Conservation (phyloP, 208 protist genomes). For the Porcisia hertigi region DNA sequence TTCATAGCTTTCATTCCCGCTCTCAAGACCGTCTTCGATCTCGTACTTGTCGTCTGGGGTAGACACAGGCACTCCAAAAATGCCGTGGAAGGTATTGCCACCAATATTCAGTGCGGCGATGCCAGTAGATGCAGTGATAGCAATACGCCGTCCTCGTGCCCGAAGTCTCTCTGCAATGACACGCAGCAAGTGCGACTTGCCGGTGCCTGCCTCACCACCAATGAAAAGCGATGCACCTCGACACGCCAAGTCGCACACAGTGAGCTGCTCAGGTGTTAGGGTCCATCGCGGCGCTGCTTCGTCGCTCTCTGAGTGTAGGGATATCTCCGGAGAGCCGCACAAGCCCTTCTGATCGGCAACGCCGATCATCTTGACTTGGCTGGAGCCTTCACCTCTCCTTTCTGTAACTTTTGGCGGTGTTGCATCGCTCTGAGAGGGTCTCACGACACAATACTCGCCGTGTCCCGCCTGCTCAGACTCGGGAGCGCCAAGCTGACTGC, state of each 20-base stretch:
- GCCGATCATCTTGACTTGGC: not conserved
- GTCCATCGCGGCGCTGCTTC: not conserved
- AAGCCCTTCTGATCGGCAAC: not conserved
- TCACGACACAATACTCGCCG: too few species aligned
- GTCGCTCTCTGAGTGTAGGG: not conserved
- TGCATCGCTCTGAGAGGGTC: not conserved
- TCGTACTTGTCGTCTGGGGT: not conserved
- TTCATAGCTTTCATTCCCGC: constrained; percentile 15
- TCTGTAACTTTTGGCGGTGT: not conserved
- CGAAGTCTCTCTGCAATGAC: constrained; percentile 59
- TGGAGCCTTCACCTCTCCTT: not conserved
- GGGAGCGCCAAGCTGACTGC: not conserved
- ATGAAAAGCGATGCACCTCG: constrained; percentile 78
- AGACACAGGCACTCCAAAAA: constrained; percentile 62
- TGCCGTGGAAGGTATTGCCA: constrained; percentile 88
- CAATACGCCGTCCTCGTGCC: constrained; percentile 23
- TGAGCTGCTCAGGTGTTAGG: constrained; percentile 21
- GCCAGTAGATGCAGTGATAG: constrained; percentile 85
- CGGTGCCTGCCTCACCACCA: constrained; percentile 87
- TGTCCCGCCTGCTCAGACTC: not conserved
- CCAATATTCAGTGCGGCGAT: constrained; percentile 88
- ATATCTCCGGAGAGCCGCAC: not conserved
- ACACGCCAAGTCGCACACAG: constrained; percentile 29
- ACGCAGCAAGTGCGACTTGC: constrained; percentile 82
- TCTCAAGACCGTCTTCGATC: constrained; percentile 17